Conservation (phyloP, 345 rosid genomes). For the Trapa bicornis region DNA sequence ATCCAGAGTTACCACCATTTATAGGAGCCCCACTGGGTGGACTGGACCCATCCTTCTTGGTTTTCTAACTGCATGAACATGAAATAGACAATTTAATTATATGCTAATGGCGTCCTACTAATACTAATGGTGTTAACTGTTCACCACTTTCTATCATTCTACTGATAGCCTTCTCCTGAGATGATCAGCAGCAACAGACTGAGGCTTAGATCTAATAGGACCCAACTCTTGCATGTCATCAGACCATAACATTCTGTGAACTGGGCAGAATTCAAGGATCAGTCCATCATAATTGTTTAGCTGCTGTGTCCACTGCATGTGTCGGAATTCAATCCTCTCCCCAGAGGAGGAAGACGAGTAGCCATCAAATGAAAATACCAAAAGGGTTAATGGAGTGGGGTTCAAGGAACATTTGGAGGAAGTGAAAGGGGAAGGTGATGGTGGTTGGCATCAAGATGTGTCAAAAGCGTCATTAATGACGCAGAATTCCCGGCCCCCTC, state of each 20-base stretch:
- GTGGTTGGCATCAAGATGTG: not conserved
- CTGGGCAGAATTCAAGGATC: too few relatives aligned
- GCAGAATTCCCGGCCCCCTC: constrained; percentile 7
- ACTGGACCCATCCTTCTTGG: not conserved
- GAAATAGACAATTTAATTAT: not conserved
- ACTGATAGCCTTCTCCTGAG: too few relatives aligned
- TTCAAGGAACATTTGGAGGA: not conserved
- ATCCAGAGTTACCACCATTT: not conserved
- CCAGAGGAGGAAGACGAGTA: not conserved
- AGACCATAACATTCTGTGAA: too few relatives aligned
- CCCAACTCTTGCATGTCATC: too few relatives aligned
- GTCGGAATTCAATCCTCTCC: not conserved
- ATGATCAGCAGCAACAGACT: too few relatives aligned
- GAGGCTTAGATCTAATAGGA: too few relatives aligned
- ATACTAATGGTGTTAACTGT: too few relatives aligned
- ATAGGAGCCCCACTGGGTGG: not conserved
- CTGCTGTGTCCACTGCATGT: not conserved
- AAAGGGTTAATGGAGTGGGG: not conserved
- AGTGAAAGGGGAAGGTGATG: not conserved
- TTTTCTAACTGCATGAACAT: not conserved
- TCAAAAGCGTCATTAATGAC: constrained; percentile 31
- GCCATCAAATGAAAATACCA: not conserved
- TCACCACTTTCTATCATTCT: too few relatives aligned
- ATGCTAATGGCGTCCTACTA: too few relatives aligned
- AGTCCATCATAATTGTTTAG: too few relatives aligned